A percentile compares a stretch with the other conserved stretches of the same genome.
phyloP scores from a whole-genome alignment of 352 stramenopile genomes.

The Globisporangium yorkense region DNA sequence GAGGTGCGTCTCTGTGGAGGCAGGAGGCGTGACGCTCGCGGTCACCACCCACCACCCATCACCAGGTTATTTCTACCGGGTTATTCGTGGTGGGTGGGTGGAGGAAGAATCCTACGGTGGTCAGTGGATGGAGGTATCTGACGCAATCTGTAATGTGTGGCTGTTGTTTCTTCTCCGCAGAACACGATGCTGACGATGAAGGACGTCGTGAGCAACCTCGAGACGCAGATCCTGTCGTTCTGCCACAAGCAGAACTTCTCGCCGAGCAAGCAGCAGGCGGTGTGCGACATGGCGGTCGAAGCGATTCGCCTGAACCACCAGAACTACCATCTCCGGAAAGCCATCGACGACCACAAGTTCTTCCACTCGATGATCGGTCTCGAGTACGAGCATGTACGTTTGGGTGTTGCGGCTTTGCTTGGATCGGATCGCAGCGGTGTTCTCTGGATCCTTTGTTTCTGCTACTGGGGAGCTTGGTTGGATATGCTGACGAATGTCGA shows the following conservation, averaged over 20 bases:
- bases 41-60: too few species aligned
- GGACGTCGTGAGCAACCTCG: slow-evolving; percentile 29
- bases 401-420: background rate
- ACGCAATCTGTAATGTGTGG: background rate
- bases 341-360: slow-evolving; percentile 45
- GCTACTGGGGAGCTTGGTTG: background rate
- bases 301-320: slow-evolving; percentile 37
- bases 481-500: background rate
- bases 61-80: background rate
- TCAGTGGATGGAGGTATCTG: background rate
- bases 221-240: slow-evolving; percentile 25
- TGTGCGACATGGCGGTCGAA: slow-evolving; percentile 35
- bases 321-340: slow-evolving; percentile 42
- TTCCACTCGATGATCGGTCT: slow-evolving; percentile 59
- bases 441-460: too few species aligned
- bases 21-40: too few species aligned
- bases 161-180: slow-evolving; percentile 13
- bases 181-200: slow-evolving; percentile 53
- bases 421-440: too few species aligned
- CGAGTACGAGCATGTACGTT: slow-evolving; percentile 52
- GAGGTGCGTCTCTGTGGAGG: slow-evolving; percentile 10
- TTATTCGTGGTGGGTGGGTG: slow-evolving; percentile 12
- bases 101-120: background rate
- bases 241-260: slow-evolving; percentile 18
- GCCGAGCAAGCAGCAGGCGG: slow-evolving; percentile 16